Percentiles rank a stretch among this genome's conserved stretches.
These are phyloP conservation scores for Acacia concinna DNA, from an alignment of 331 rosid genomes.

Conservation along the genomic window DNA sequence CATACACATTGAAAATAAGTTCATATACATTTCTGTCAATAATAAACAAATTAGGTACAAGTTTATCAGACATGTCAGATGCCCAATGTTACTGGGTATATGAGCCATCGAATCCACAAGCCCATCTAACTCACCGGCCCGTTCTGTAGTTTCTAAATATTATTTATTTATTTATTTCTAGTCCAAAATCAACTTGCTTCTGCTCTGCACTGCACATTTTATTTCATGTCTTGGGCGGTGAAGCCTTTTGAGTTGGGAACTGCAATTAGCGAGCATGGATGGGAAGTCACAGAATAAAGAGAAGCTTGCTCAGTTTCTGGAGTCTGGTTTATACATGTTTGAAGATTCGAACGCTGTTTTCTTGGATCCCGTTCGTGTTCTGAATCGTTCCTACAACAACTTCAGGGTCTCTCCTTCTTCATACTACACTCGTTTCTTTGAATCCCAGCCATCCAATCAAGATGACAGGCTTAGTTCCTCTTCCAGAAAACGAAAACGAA, in stretches of 20 bases:
- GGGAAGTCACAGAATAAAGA: conserved; percentile 32
- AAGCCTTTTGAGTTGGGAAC: neutral
- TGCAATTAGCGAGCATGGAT: neutral
- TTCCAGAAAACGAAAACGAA: conserved; percentile 51
- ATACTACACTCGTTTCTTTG: conserved; percentile 70
- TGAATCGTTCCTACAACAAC: conserved; percentile 64
- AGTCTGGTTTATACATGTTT: conserved; percentile 59
- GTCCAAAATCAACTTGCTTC: neutral
- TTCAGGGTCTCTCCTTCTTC: conserved; percentile 64
- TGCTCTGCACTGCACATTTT: neutral
- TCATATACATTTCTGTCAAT: too few relatives aligned
- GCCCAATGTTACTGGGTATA: neutral
- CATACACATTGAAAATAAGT: too few relatives aligned
- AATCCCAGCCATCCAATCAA: conserved; percentile 31
- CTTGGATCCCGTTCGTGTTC: conserved; percentile 76
- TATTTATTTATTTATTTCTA: neutral
- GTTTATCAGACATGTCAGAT: neutral
- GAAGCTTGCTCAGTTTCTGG: conserved; percentile 38
- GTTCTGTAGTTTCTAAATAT: neutral
- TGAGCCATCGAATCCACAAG: neutral
- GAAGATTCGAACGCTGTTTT: conserved; percentile 52
- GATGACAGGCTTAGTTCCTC: conserved; percentile 29
- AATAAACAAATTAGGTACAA: neutral
- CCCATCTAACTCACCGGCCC: neutral
- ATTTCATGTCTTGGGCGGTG: neutral